Conservation (phyloP, 2,329 filamentous ascomycete genomes). For the Aspergillus viridinutans region DNA sequence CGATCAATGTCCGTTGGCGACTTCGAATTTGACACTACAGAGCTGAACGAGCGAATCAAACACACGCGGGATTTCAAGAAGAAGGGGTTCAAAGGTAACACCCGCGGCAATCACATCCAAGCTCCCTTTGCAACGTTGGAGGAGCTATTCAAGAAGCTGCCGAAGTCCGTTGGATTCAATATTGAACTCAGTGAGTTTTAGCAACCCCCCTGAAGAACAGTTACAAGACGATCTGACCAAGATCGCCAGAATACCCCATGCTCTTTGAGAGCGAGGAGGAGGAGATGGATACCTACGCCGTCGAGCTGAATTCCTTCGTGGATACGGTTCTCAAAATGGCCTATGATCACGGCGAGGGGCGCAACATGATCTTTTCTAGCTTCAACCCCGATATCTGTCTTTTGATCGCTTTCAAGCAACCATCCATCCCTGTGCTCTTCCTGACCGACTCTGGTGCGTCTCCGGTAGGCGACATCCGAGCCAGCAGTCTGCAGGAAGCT, state of each 20-base stretch:
- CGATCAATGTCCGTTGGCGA: slow-evolving; percentile 60
- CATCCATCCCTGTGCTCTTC: slow-evolving; percentile 92
- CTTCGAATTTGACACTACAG: slow-evolving; percentile 39
- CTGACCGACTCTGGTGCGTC: slow-evolving; percentile 82
- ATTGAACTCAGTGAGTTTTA: slow-evolving; percentile 75
- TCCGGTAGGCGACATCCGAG: slow-evolving; percentile 80
- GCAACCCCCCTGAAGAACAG: slow-evolving; percentile 17
- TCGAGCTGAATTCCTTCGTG: slow-evolving; percentile 94
- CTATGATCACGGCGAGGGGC: slow-evolving; percentile 73
- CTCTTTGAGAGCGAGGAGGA: slow-evolving; percentile 91
- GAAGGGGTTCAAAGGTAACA: slow-evolving; percentile 95
- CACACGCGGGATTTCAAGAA: slow-evolving; percentile 92
- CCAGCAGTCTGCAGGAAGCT: slow-evolving; percentile 88
- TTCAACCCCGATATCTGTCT: slow-evolving; percentile 98
- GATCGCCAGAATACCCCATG: slow-evolving; percentile 77
- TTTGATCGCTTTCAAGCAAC: slow-evolving; percentile 92
- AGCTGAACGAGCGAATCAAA: slow-evolving; percentile 81
- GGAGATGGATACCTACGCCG: slow-evolving; percentile 93
- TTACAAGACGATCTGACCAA: slow-evolving; percentile 24
- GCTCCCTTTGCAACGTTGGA: slow-evolving; percentile 93
- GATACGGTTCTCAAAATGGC: slow-evolving; percentile 88
- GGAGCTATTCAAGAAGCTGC: slow-evolving; percentile 83
- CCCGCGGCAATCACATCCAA: slow-evolving; percentile 89
- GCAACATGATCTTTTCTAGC: slow-evolving; percentile 95
- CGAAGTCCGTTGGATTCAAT: slow-evolving; percentile 85